Base-by-base conservation (phyloP, 108 stramenopile genomes). In the Pseudonitzschia pungens region DNA sequence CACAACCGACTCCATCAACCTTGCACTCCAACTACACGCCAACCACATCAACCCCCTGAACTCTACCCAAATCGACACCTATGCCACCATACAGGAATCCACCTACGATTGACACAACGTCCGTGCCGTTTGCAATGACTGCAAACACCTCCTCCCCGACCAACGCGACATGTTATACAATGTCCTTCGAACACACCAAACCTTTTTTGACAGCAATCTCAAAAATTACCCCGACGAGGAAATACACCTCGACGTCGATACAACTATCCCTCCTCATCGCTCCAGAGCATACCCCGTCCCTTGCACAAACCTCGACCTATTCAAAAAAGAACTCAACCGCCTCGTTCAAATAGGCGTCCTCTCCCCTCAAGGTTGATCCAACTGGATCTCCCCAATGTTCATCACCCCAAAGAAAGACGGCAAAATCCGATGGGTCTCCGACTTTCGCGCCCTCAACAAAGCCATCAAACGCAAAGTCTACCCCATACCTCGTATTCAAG, bases 331-430 rank as follows among this genome's bases (percentile, higher is more conserved):
- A 70, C 50, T 84, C 20, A 50, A 78, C 4, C 68, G 73, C 1
- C 55, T 84, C 9, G 66, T 54, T 42, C 44, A 77, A 33, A 53
- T 69, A 15, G 77, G 72, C 0, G 73, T 82, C 6, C 36, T 82
- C 15, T 16, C 48, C 16, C 43, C 11, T 0, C 14, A 22, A 51
- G 70, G 70, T 14, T 5, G 43, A 3, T 36, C 68, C 0, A 60
- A 74, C 71, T 81, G 79, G 79, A 77, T 45, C 0, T 33, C 72
- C 0, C 82, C 82, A 5, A 59, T 75, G 0, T 75, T 83, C 53
- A 66, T 83, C 44, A 71, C 78, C 1, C 81, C 81, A 0, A 83
- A 83, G 53, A 78, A 78, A 45, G 77, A 74, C 48, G 70, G 60
- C 1, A 32, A 27, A n/a, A 76, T 86, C 10, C 12, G 85, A 32